Percentiles rank a stretch among this genome's conserved stretches.
Conservation (phyloP, 148 eudicot species). For the Persicaria maculosa region DNA sequence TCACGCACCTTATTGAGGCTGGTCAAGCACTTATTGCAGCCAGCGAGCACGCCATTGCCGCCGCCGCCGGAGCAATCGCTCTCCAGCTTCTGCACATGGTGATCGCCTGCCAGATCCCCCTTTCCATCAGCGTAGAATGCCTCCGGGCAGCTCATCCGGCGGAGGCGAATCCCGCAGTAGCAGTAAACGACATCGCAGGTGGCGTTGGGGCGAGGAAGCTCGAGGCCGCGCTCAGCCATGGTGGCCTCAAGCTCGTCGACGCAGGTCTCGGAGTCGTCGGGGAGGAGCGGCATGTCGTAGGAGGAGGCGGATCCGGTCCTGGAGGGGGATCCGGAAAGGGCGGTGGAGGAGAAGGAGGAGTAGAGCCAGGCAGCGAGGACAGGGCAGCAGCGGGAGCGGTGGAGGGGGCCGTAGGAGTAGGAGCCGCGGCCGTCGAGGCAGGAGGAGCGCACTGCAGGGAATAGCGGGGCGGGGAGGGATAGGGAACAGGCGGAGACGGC, state of each 20-base stretch:
- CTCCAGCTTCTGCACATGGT: constrained; percentile 42
- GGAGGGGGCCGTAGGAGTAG: constrained; percentile 22
- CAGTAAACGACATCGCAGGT: constrained; percentile 68
- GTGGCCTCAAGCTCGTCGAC: constrained; percentile 42
- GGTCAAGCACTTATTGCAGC: constrained; percentile 67
- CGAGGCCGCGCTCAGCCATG: constrained; percentile 41
- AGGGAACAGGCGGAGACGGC: constrained; percentile 48
- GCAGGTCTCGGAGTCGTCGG: constrained; percentile 76
- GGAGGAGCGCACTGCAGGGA: constrained; percentile 38
- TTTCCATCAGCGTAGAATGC: constrained; percentile 30
- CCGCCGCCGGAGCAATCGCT: constrained; percentile 37
- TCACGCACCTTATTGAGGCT: constrained; percentile 50
- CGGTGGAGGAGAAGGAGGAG: constrained; percentile 57
- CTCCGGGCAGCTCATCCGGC: constrained; percentile 49
- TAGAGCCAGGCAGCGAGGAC: constrained; percentile 79
- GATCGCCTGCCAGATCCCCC: constrained; percentile 39
- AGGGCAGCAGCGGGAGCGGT: constrained; percentile 63
- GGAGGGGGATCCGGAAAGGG: constrained; percentile 19
- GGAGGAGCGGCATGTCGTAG: constrained; percentile 64
- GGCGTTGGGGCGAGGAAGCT: constrained; percentile 40
- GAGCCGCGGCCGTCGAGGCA: constrained; percentile 24
- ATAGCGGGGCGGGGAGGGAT: constrained; percentile 49
- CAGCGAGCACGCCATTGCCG: constrained; percentile 25
- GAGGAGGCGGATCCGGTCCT: constrained; percentile 14
- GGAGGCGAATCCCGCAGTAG: constrained; percentile 69